Percentiles rank a stretch among this genome's conserved stretches.
Evolutionary conservation across 140 eudicot species (phyloP).

Genomic region (Erigeron philadelphicus): DNA sequence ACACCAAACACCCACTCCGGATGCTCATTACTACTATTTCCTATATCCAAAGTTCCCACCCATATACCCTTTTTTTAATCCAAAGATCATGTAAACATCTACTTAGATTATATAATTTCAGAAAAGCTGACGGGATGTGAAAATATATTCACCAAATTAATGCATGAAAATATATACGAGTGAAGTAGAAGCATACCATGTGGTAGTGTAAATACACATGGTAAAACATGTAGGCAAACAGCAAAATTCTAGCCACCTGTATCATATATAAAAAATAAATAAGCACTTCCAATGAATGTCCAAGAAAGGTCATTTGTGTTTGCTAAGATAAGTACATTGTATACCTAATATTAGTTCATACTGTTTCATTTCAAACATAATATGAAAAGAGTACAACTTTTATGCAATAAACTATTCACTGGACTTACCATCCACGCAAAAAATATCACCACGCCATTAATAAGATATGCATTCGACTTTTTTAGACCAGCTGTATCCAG

Average conservation of each 20-base stretch:
- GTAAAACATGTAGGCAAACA: slow-evolving; percentile 86
- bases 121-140: too few relatives aligned
- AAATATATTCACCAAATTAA: too few relatives aligned
- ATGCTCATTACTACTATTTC: too few relatives aligned
- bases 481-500: slow-evolving; percentile 81
- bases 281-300: slow-evolving; percentile 9
- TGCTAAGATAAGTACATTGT: background rate
- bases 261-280: slow-evolving; percentile 20
- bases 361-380: background rate
- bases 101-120: background rate
- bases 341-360: background rate
- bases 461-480: slow-evolving; percentile 61
- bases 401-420: background rate
- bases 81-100: background rate
- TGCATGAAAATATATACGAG: background rate
- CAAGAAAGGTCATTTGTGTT: background rate
- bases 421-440: slow-evolving; percentile 76
- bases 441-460: slow-evolving; percentile 76
- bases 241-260: slow-evolving; percentile 97
- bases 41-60: background rate
- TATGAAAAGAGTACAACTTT: background rate
- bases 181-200: slow-evolving; percentile 53
- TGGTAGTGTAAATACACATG: slow-evolving; percentile 82
- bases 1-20: too few relatives aligned
- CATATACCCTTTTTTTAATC: background rate